These are phyloP conservation scores for Stentor coeruleus DNA, from an alignment of 73 alveolate genomes.

Conservation along the genomic window DNA sequence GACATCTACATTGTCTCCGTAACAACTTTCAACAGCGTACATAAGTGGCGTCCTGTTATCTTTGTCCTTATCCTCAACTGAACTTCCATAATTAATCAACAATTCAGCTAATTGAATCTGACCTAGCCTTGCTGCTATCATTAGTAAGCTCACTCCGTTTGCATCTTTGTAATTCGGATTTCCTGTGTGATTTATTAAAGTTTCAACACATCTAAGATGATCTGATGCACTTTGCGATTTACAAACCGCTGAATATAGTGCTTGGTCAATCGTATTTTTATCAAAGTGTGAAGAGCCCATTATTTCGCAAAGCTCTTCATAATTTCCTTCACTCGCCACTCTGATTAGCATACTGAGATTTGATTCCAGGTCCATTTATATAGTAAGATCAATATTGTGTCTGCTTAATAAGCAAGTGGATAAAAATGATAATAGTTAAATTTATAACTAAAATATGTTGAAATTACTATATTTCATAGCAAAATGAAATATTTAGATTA, in stretches of 20 bases:
- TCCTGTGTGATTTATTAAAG: background rate
- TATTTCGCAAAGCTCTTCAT: conserved; percentile 18
- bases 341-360: background rate
- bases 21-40: conserved; percentile 36
- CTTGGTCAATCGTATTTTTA: background rate
- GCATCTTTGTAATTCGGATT: conserved; percentile 16
- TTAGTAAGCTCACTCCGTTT: conserved; percentile 34
- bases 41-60: conserved; percentile 34
- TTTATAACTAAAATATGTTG: too few species aligned
- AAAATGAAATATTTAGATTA: too few species aligned
- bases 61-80: conserved; percentile 38
- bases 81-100: conserved; percentile 29
- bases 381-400: too few species aligned
- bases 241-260: background rate
- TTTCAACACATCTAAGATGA: conserved; percentile 14
- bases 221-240: conserved; percentile 18
- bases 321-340: conserved; percentile 23
- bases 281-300: background rate
- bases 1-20: conserved; percentile 48
- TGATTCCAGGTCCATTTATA: background rate
- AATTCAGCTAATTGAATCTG: conserved; percentile 34
- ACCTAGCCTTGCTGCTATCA: conserved; percentile 49
- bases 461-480: too few species aligned
- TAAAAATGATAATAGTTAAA: too few species aligned
- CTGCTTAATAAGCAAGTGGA: too few species aligned